Percentiles rank a stretch among this genome's conserved stretches.
Evolutionary conservation across 768 basidiomycete species (phyloP).

Genomic region (Strobilomyces dryophilus): DNA sequence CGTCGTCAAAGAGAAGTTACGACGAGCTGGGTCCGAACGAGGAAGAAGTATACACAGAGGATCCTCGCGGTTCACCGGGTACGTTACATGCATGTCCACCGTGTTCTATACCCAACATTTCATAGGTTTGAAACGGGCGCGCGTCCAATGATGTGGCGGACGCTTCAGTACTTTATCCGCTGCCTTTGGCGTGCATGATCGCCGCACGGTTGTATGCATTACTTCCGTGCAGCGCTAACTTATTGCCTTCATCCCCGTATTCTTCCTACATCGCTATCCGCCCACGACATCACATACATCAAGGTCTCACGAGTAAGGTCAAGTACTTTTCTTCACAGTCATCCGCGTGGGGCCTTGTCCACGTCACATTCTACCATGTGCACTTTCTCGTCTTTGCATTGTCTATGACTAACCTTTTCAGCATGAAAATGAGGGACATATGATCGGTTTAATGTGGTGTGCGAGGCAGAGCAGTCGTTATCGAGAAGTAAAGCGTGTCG

Average conservation of each 20-base stretch:
- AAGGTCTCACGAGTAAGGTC: conserved; percentile 23
- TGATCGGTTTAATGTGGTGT: not conserved
- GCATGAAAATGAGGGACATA: conserved; percentile 14
- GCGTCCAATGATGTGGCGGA: conserved; percentile 32
- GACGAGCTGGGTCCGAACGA: conserved; percentile 47
- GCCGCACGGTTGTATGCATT: not conserved
- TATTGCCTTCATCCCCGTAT: conserved; percentile 20
- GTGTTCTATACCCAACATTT: not conserved
- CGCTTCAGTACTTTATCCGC: not conserved
- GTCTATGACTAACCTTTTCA: conserved; percentile 30
- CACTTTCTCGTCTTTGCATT: conserved; percentile 6
- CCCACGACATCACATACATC: conserved; percentile 6
- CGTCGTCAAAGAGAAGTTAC: conserved; percentile 44
- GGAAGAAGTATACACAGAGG: conserved; percentile 33
- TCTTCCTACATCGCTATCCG: conserved; percentile 2
- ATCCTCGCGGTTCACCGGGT: conserved; percentile 46
- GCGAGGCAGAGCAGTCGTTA: not conserved
- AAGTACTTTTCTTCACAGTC: conserved; percentile 22
- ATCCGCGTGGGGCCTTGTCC: not conserved
- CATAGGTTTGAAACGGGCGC: conserved; percentile 43
- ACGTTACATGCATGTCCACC: not conserved
- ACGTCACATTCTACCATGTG: not conserved
- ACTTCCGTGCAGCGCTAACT: conserved; percentile 22
- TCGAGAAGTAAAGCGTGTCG: conserved; percentile 5
- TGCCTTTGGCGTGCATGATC: not conserved